A percentile compares a stretch with the other conserved stretches of the same genome.
Conservation (phyloP, 306 rosid genomes). For the apple (Malus domestica) region DNA sequence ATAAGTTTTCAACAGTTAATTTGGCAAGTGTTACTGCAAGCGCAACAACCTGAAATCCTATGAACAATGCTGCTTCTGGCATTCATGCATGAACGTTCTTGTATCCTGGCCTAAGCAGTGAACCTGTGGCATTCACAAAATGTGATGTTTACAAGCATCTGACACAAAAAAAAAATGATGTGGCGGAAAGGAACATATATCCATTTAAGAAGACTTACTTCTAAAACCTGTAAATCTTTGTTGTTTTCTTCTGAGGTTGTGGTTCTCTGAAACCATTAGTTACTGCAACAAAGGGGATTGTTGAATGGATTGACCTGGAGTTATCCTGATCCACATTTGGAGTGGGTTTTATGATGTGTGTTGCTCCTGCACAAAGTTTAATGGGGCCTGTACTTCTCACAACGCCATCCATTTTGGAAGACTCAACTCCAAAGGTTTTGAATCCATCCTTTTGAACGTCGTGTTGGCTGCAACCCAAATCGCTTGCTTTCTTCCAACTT, state of each 20-base stretch:
- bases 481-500: constrained; percentile 27
- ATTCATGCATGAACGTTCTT: constrained; percentile 21
- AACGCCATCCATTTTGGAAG: constrained; percentile 32
- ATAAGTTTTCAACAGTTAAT: constrained; percentile 1
- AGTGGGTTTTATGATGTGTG: constrained; percentile 70
- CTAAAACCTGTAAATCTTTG: constrained; percentile 66
- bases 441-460: constrained; percentile 29
- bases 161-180: background rate
- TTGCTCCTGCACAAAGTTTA: constrained; percentile 69
- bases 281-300: constrained; percentile 38
- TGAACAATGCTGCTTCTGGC: constrained; percentile 31
- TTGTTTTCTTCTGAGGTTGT: constrained; percentile 51
- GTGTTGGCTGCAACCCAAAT: constrained; percentile 26
- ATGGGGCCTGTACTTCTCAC: constrained; percentile 63
- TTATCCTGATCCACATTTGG: constrained; percentile 41
- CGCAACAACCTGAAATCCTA: constrained; percentile 23
- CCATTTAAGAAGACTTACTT: constrained; percentile 26
- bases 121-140: constrained; percentile 22
- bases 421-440: constrained; percentile 26
- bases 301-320: constrained; percentile 36
- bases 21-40: constrained; percentile 15
- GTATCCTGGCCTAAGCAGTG: constrained; percentile 9
- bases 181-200: background rate
- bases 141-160: constrained; percentile 2
- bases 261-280: constrained; percentile 42